These are phyloP conservation scores for Astrothelium macrocarpum DNA, from an alignment of 495 filamentous ascomycete genomes.

Conservation along the genomic window DNA sequence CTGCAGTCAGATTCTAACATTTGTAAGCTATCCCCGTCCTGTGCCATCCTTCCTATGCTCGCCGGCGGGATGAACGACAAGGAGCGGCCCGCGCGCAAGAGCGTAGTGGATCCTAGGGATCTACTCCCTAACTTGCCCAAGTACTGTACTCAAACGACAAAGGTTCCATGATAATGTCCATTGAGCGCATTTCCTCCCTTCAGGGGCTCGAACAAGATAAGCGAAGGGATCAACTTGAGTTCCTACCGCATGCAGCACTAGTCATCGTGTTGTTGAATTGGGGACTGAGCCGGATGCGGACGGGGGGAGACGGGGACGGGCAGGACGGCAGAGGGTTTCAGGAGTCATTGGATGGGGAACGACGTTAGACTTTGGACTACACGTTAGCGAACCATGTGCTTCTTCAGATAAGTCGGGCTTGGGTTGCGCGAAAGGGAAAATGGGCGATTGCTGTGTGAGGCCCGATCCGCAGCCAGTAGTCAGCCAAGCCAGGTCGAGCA, in stretches of 20 bases:
- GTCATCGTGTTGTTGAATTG: background rate
- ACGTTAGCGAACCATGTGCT: background rate
- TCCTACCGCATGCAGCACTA: background rate
- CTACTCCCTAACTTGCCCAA: no score
- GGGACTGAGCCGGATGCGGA: background rate
- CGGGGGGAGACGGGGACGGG: background rate
- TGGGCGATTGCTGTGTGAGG: background rate
- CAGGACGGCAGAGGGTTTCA: background rate
- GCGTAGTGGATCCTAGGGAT: background rate
- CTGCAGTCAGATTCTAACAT: background rate
- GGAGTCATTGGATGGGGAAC: background rate
- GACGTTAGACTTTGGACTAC: background rate
- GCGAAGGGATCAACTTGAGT: no score
- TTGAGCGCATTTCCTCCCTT: no score
- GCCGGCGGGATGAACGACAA: slow-evolving; percentile 1
- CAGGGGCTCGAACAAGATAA: no score
- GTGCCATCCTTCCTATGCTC: background rate
- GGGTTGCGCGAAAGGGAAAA: background rate
- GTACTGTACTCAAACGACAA: no score
- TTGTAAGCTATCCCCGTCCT: no score
- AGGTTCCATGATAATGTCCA: no score
- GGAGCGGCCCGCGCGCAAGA: slow-evolving; percentile 2
- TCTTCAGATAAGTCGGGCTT: background rate
- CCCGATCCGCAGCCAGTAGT: background rate
- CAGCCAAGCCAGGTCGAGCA: background rate